Conservation (phyloP, 148 eudicot genomes). For the Amaranthus hypochondriacus region DNA sequence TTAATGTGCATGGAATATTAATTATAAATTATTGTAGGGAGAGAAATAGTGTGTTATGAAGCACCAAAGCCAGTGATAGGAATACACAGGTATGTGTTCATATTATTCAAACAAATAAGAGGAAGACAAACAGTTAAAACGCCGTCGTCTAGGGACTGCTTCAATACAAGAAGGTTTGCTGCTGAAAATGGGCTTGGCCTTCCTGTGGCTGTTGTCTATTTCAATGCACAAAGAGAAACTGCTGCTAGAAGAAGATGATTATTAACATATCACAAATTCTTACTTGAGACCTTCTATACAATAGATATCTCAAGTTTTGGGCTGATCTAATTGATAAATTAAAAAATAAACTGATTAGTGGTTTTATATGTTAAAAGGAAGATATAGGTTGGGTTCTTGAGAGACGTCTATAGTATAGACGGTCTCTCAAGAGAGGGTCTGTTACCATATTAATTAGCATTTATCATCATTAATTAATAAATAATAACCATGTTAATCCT, state of each 20-base stretch:
- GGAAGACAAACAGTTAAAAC: slow-evolving; percentile 55
- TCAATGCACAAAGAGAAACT: slow-evolving; percentile 93
- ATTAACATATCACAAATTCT: neutral
- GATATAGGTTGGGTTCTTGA: too few species aligned
- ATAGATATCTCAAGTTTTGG: too few species aligned
- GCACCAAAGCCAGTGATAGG: slow-evolving; percentile 76
- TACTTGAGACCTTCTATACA: too few species aligned
- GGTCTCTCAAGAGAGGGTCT: too few species aligned
- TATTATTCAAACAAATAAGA: slow-evolving; percentile 58
- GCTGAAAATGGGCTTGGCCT: slow-evolving; percentile 60
- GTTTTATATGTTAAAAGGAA: too few species aligned
- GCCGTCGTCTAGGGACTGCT: slow-evolving; percentile 60
- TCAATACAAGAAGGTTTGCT: slow-evolving; percentile 67
- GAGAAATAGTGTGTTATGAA: slow-evolving; percentile 73
- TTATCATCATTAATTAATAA: too few species aligned
- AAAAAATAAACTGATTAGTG: too few species aligned
- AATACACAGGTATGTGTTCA: slow-evolving; percentile 71
- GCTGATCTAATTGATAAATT: too few species aligned
- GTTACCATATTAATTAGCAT: neutral
- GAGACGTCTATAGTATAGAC: too few species aligned
- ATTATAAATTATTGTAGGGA: slow-evolving; percentile 35
- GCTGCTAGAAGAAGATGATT: slow-evolving; percentile 76
- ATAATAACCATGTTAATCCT: too few species aligned
- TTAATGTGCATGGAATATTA: too few species aligned
- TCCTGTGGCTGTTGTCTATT: slow-evolving; percentile 81